A percentile compares a stretch with the other conserved stretches of the same genome.
phyloP scores from a whole-genome alignment of 352 stramenopile species.

The Globisporangium irregulare region DNA sequence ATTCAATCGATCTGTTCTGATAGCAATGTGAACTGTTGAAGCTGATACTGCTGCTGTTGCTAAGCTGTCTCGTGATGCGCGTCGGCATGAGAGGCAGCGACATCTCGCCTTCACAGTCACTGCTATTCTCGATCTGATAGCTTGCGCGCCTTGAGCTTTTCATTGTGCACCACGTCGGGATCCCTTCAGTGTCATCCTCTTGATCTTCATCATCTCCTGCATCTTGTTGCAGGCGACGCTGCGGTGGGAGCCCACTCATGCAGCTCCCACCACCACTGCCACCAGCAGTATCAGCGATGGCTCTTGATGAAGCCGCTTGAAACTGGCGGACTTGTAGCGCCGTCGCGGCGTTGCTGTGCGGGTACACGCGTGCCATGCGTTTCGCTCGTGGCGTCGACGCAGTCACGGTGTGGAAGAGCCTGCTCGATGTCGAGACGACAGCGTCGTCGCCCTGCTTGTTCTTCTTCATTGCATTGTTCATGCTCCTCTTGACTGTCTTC shows the following conservation, averaged over 20 bases:
- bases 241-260: not conserved
- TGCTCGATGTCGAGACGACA: not conserved
- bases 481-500: not conserved
- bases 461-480: not conserved
- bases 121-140: constrained; percentile 5
- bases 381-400: constrained; percentile 48
- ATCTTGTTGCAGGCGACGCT: not conserved
- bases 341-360: constrained; percentile 11
- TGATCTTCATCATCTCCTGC: constrained; percentile 2
- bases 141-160: not conserved
- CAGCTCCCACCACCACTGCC: not conserved
- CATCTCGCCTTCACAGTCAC: constrained; percentile 9
- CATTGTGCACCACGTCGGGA: not conserved
- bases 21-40: constrained; percentile 1
- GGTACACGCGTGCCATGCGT: constrained; percentile 27
- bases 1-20: not conserved
- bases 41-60: constrained; percentile 12
- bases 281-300: not conserved
- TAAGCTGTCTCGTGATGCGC: not conserved
- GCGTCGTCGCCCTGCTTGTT: not conserved
- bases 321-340: not conserved
- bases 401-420: constrained; percentile 53
- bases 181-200: not conserved
- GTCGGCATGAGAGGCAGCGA: constrained; percentile 7
- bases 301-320: not conserved